These are phyloP conservation scores for Penicillium soppii DNA, from an alignment of 495 filamentous ascomycete species.

Conservation along the genomic window DNA sequence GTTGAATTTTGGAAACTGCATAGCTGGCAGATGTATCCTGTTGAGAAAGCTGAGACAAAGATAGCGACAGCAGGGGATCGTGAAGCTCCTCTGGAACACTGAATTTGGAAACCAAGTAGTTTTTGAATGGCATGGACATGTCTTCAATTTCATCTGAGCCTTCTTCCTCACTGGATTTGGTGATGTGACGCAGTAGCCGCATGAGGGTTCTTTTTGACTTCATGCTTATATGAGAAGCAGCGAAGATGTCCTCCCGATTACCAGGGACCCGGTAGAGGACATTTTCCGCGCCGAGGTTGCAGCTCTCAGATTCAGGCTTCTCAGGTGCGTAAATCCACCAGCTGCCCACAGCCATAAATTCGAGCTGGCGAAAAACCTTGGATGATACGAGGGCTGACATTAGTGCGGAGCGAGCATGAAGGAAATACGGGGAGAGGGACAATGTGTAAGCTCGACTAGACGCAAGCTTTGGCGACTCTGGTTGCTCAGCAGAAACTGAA, in stretches of 20 bases:
- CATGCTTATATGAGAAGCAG: constrained; percentile 65
- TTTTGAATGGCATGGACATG: constrained; percentile 50
- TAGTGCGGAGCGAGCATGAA: constrained; percentile 78
- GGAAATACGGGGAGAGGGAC: constrained; percentile 79
- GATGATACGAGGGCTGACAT: constrained; percentile 80
- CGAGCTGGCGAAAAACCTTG: constrained; percentile 80
- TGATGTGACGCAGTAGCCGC: constrained; percentile 76
- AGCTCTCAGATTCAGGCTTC: constrained; percentile 6
- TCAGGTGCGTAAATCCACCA: constrained; percentile 71
- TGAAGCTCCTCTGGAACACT: constrained; percentile 69
- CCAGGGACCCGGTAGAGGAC: constrained; percentile 67
- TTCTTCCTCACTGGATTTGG: constrained; percentile 32
- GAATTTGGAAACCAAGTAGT: constrained; percentile 70
- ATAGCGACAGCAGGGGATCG: constrained; percentile 72
- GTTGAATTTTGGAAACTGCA: constrained; percentile 67
- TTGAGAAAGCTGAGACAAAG: constrained; percentile 62
- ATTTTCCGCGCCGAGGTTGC: constrained; percentile 12
- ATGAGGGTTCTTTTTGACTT: constrained; percentile 79
- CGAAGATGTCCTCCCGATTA: constrained; percentile 84
- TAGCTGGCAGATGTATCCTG: constrained; percentile 59
- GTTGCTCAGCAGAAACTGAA: constrained; percentile 7
- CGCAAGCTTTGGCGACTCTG: constrained; percentile 41
- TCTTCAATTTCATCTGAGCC: constrained; percentile 26
- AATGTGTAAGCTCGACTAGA: constrained; percentile 79
- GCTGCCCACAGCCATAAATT: constrained; percentile 90